Percentiles rank a stretch among this genome's conserved stretches.
phyloP scores from a whole-genome alignment of 768 basidiomycete species.

The Leucocoprinus sp. region DNA sequence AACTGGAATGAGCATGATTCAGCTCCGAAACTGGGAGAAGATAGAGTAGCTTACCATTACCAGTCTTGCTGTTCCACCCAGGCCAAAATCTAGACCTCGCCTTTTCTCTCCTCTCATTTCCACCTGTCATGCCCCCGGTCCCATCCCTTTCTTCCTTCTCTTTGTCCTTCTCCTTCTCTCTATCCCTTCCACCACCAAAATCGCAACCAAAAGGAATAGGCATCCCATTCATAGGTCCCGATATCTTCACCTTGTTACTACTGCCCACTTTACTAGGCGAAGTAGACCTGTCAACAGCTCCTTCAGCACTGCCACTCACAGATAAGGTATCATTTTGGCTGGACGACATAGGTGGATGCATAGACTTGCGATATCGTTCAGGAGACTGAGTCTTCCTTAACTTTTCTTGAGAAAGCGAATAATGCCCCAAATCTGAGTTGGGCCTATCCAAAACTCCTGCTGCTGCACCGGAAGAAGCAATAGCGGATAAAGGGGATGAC shows the following conservation, averaged over 20 bases:
- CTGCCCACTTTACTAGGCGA: constrained; percentile 39
- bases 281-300: constrained; percentile 33
- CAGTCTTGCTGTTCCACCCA: constrained; percentile 54
- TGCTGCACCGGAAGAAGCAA: constrained; percentile 24
- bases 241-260: constrained; percentile 67
- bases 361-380: constrained; percentile 45
- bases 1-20: constrained; percentile 1
- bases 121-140: background rate
- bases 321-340: background rate
- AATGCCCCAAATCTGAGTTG: constrained; percentile 79
- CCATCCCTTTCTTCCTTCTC: background rate
- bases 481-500: constrained; percentile 56
- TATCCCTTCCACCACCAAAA: constrained; percentile 41
- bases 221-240: constrained; percentile 76
- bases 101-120: constrained; percentile 77
- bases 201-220: constrained; percentile 87
- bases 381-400: constrained; percentile 20
- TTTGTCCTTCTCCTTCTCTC: background rate
- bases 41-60: constrained; percentile 30
- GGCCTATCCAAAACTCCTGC: constrained; percentile 36
- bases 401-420: constrained; percentile 55
- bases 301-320: background rate
- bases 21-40: constrained; percentile 11
- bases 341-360: constrained; percentile 38
- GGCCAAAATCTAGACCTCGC: constrained; percentile 94